phyloP scores from a whole-genome alignment of 2,329 filamentous ascomycete species.

The Colletotrichum lentis region DNA sequence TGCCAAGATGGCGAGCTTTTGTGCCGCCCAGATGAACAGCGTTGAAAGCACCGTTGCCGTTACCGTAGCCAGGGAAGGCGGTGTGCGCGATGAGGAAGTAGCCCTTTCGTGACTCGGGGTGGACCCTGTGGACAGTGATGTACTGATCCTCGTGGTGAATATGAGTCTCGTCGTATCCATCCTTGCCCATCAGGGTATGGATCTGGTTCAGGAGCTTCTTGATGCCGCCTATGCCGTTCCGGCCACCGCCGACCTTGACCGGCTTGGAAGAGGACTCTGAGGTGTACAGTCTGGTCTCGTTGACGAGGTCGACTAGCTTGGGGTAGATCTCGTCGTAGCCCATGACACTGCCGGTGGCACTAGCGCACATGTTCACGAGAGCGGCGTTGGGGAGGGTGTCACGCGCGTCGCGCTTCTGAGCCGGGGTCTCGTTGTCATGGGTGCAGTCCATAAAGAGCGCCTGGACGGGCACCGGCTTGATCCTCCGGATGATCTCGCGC shows the following conservation, averaged over 20 bases:
- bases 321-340: slow-evolving; percentile 98
- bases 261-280: slow-evolving; percentile 74
- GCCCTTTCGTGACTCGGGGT: slow-evolving; percentile 89
- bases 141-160: slow-evolving; percentile 97
- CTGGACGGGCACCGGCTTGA: slow-evolving; percentile 88
- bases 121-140: slow-evolving; percentile 93
- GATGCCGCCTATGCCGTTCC: slow-evolving; percentile 85
- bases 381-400: slow-evolving; percentile 95
- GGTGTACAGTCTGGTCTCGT: slow-evolving; percentile 84
- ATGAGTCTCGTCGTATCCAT: slow-evolving; percentile 93
- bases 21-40: slow-evolving; percentile 85
- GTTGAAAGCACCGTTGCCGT: slow-evolving; percentile 80
- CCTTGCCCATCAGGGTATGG: slow-evolving; percentile 93
- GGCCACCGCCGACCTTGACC: slow-evolving; percentile 73
- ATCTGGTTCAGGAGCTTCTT: slow-evolving; percentile 95
- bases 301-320: slow-evolving; percentile 88
- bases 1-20: slow-evolving; percentile 83
- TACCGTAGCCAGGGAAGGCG: slow-evolving; percentile 89
- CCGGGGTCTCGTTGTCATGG: slow-evolving; percentile 95
- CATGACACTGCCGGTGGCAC: slow-evolving; percentile 94
- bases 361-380: slow-evolving; percentile 94
- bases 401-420: slow-evolving; percentile 91
- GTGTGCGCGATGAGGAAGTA: slow-evolving; percentile 97
- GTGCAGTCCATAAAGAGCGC: slow-evolving; percentile 99
- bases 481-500: slow-evolving; percentile 76